Evolutionary conservation across 768 basidiomycete genomes (phyloP), one percentile per base, ranked within the genome.

Genomic region (Lentinula lateritia): DNA sequence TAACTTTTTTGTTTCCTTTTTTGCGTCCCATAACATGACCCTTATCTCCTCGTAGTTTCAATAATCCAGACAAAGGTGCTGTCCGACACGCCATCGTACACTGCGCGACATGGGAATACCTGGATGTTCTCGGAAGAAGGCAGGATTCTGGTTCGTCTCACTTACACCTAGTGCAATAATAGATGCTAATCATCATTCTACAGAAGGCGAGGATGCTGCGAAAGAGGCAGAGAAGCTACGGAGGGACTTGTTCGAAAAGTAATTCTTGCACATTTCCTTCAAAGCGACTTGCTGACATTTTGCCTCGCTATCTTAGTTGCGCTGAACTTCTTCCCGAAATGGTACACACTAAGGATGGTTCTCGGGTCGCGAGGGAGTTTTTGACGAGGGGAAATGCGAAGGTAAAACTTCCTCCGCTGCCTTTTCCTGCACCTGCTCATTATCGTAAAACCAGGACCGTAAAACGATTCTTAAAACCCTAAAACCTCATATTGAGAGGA

Each of bases 321-420:
- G 87, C 92, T 64, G 94, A 96, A 45, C 81, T 89, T 18, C 77
- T 96, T 6, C 88, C 94, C 0, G 95, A 97, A 69, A 91, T 96
- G 82, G 92, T 95, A 0, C 95, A 98, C 68, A 98, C 95, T 15
- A 93, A 86, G 69, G 92, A 96, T 66, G 95, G 95, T 18, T 92
- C 92, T 62, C 85, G 91, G 20, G 87, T 83, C 32, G 93, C 91
- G 3, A 85, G 95, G 46, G 88, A 94, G 64, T 91, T 97, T 71
- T 80, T 96, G 41, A 92, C 88, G 0, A 80, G 82, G 48, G 93
- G 93, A 5, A 84, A 82, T 12, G 93, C 95, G 4, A 98, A 97
- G 77, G 90, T 88, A 58, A 70, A 39, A 6, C 10, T 18, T 39
- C 18, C 34, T 18, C n/a, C 20, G 9, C 13, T 39, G 10, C 10